Percentiles rank a stretch among this genome's conserved stretches.
Evolutionary conservation across 371 early-diverging fungal species (phyloP).

Genomic region (Batkoa obscura): DNA sequence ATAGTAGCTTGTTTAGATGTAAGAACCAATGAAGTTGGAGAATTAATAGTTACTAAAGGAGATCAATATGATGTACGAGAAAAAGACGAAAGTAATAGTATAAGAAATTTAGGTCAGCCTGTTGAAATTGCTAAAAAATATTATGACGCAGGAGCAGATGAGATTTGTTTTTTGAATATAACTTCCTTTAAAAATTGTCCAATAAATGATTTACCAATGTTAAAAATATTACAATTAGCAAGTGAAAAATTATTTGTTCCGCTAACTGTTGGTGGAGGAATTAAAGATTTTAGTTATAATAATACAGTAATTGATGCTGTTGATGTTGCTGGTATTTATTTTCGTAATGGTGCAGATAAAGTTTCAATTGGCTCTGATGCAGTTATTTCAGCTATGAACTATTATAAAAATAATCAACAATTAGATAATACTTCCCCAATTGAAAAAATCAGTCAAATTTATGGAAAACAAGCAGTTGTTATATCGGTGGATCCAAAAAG

Average conservation of each 20-base stretch:
- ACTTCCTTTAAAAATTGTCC: constrained; percentile 90
- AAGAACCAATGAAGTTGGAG: constrained; percentile 84
- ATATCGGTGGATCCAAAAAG: constrained; percentile 91
- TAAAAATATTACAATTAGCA: constrained; percentile 69
- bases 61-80: constrained; percentile 97
- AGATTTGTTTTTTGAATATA: constrained; percentile 92
- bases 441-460: constrained; percentile 77
- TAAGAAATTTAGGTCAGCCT: constrained; percentile 94
- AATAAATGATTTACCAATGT: constrained; percentile 79
- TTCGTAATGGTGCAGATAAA: constrained; percentile 97
- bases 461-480: constrained; percentile 95
- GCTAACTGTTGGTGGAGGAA: constrained; percentile 94
- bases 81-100: constrained; percentile 25
- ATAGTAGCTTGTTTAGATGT: constrained; percentile 96
- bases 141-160: constrained; percentile 92
- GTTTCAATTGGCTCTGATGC: constrained; percentile 95
- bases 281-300: constrained; percentile 71
- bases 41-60: constrained; percentile 95
- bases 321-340: constrained; percentile 90
- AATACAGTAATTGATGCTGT: constrained; percentile 63
- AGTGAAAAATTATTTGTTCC: constrained; percentile 92
- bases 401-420: constrained; percentile 23
- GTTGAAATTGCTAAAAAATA: constrained; percentile 82
- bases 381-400: constrained; percentile 86
- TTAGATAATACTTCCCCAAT: constrained; percentile 57